Base-by-base conservation (phyloP, 1,284 basidiomycete species). In the Coniferiporia weirii region DNA sequence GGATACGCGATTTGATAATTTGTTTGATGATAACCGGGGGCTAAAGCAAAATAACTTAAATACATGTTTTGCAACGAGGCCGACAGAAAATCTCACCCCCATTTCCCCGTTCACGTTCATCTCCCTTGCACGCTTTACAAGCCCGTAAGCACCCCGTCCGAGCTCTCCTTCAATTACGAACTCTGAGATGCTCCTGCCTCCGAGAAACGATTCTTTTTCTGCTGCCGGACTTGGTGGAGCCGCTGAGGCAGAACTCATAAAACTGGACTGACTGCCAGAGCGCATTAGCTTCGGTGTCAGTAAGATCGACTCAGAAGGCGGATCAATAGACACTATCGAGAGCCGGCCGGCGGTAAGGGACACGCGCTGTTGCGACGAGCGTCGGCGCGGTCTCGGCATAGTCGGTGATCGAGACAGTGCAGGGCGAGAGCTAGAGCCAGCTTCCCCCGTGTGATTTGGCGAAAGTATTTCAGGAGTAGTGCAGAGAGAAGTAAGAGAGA, bases 1-100 rank as follows among this genome's bases (percentile, higher is more conserved):
- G 81, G 62, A 99, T 99, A 55, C 95, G 90, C 59, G 93, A 95
- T 75, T 99, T 99, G 79, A 98, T 96, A 69, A 99, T 89, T 72
- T 98, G 96, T 71, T 99, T 99, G 77, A 98, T 95, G 65, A 98
- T 88, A 58, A 98, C 75, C 17, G 83, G 81, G 34, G 87, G 82
- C 84, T 86, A 62, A 19, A 46, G 57, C 57, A 52, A 43, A 44
- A 59, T 66, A 34, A 46, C 27, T 27, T 43, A 46, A 36, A 52
- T 46, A 48, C 15, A 61, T 32, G 32, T 55, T 51, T 44, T 62
- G 56, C 32, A 17, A 54, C 36, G 35, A 40, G 22, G 45, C 27
- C 52, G 63, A 38, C 63, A 49, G 64, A 54, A 63, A 51, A 59
- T 72, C 91, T 81, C 73, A 95, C 93, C 65, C 94, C 95, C 36